phyloP scores from a whole-genome alignment of 352 stramenopile species.

The Pythium myriotylum region DNA sequence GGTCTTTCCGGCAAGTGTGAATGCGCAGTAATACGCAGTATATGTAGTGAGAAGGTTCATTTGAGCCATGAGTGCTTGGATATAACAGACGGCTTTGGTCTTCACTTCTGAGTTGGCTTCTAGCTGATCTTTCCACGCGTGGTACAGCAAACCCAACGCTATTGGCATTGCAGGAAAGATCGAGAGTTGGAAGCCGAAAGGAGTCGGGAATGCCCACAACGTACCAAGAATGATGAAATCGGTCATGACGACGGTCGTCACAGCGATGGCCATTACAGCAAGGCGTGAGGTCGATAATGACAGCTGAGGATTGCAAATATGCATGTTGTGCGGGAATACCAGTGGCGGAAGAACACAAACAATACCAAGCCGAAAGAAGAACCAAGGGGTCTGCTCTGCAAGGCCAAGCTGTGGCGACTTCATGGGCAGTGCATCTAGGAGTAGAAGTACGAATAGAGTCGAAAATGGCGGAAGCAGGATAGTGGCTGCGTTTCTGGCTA shows the following conservation, averaged over 20 bases:
- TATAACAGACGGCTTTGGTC: not conserved
- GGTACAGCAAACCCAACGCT: too few relatives aligned
- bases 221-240: not conserved
- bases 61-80: not conserved
- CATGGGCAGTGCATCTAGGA: not conserved
- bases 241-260: not conserved
- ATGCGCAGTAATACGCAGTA: not conserved
- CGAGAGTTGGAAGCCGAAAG: not conserved
- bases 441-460: not conserved
- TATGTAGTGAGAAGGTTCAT: not conserved
- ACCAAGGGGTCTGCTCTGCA: not conserved
- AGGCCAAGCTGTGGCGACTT: not conserved
- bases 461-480: not conserved
- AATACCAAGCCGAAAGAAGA: not conserved
- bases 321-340: not conserved
- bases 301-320: not conserved
- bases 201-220: not conserved
- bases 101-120: not conserved
- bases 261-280: not conserved
- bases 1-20: not conserved
- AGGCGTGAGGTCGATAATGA: not conserved
- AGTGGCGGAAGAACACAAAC: not conserved
- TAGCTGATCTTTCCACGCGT: not conserved
- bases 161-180: too few relatives aligned
- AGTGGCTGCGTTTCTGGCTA: not conserved